These are phyloP conservation scores for Carex myosuroides DNA, from an alignment of 176 grass and related monocot species.

Conservation along the genomic window DNA sequence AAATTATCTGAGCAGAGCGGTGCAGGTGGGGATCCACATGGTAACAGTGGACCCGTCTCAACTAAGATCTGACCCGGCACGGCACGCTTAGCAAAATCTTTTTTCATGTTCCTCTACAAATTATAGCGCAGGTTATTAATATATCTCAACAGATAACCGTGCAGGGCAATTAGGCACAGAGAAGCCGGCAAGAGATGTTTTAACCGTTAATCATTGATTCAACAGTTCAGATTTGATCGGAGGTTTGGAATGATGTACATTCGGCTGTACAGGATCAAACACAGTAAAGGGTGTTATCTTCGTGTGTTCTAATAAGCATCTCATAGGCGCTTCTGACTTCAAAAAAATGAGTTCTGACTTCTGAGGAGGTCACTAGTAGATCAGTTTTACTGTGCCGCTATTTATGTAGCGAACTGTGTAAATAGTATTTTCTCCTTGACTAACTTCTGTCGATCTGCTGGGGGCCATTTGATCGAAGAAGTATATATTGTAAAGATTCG, in stretches of 20 bases:
- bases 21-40: slow-evolving; percentile 44
- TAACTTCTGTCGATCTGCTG: neutral
- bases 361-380: neutral
- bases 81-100: slow-evolving; percentile 24
- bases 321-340: neutral
- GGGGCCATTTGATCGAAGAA: neutral
- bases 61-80: slow-evolving; percentile 41
- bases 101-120: neutral
- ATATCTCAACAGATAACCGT: neutral
- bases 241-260: neutral
- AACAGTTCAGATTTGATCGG: neutral
- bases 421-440: no score
- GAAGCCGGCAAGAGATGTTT: neutral
- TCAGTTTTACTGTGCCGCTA: neutral
- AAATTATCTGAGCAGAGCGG: neutral
- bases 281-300: neutral
- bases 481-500: no score
- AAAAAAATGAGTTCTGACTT: neutral
- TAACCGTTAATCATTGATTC: neutral
- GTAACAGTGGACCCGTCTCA: slow-evolving; percentile 7
- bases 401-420: neutral
- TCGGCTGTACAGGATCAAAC: neutral
- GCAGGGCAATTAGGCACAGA: neutral
- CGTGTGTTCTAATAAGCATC: neutral
- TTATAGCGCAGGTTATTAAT: neutral